Evolutionary conservation across 495 filamentous ascomycete genomes (phyloP).

Genomic region (Hypoxylon rickii): DNA sequence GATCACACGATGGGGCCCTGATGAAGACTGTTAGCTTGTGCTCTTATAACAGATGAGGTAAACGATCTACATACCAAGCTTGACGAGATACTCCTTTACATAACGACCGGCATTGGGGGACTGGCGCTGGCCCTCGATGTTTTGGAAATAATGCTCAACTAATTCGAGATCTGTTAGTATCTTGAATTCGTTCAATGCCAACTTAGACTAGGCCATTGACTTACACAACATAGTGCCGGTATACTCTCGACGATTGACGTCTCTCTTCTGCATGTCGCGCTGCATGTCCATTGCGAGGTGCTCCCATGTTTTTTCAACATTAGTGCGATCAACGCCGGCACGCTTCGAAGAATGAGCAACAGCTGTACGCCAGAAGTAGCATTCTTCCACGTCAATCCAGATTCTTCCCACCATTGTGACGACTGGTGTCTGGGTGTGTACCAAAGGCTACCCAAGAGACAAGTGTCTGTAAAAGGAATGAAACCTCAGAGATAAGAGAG

Average conservation of each 20-base stretch:
- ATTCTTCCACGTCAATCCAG: constrained; percentile 48
- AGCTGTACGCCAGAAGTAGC: constrained; percentile 45
- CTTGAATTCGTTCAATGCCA: not conserved
- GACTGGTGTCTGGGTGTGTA: too few species aligned
- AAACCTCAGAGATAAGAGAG: too few species aligned
- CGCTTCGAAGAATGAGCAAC: constrained; percentile 46
- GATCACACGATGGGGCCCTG: not conserved
- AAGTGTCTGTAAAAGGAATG: too few species aligned
- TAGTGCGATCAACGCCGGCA: constrained; percentile 29
- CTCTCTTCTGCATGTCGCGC: constrained; percentile 22
- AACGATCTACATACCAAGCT: constrained; percentile 13
- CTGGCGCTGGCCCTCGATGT: constrained; percentile 33
- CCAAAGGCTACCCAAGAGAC: too few species aligned
- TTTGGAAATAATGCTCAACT: constrained; percentile 56
- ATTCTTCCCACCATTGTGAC: constrained; percentile 47
- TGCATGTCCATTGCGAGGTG: constrained; percentile 42
- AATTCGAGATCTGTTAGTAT: constrained; percentile 15
- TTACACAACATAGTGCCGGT: constrained; percentile 46
- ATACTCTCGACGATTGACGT: constrained; percentile 39
- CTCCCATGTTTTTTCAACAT: constrained; percentile 38
- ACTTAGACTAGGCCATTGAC: too few species aligned
- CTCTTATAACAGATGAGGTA: not conserved
- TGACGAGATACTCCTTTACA: constrained; percentile 37
- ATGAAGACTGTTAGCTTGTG: constrained; percentile 1
- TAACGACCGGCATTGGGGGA: constrained; percentile 40